Base-by-base conservation (phyloP, 805 yeast genomes). In the Candida verbasci region DNA sequence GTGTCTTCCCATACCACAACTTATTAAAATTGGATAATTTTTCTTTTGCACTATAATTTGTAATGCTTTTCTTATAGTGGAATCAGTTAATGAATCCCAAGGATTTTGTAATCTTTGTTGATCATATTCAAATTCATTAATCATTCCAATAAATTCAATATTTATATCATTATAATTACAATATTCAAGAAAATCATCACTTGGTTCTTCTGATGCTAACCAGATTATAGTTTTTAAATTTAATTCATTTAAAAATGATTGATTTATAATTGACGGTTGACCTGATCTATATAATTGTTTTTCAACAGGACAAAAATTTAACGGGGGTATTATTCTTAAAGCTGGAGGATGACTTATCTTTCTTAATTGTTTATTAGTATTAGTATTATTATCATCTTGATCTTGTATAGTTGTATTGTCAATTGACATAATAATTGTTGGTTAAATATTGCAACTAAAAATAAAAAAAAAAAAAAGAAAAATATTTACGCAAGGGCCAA, bases 1-100 rank as follows among this genome's bases (percentile, higher is more conserved):
- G 58, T 91, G 98, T 47, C 98, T 70, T 0, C 98, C 98, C 98
- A 93, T 93, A 10, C 97, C 96, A 51, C 97, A 93, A 58, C 97
- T 93, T 4, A 89, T 89, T 34, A 93, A 64, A 43, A 93, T 50
- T 0, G 98, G 97, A 51, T 86, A 86, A 55, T 80, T 78, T n/a
- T 76, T 71, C 44, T 72, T 73, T 48, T 86, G 75, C 29, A 81
- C 76, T 14, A 91, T 83, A 23, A 87, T 70, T 43, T 81, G 83
- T 43, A 91, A 62, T 1, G 96, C 95, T 42, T 78, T 80, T 18
- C 77, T 75, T 36, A 91, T 87, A 16, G 94, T 78, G 28, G 76
- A 71, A 52, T 88, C 96, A 14, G 88, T 85, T 24, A 91, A 68
- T 9, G 95, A 91, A 58, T 93, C 97, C 98, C 98, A 91, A 2